Base-by-base conservation (phyloP, 2,329 filamentous ascomycete genomes). In the Ceratocystis destructans region DNA sequence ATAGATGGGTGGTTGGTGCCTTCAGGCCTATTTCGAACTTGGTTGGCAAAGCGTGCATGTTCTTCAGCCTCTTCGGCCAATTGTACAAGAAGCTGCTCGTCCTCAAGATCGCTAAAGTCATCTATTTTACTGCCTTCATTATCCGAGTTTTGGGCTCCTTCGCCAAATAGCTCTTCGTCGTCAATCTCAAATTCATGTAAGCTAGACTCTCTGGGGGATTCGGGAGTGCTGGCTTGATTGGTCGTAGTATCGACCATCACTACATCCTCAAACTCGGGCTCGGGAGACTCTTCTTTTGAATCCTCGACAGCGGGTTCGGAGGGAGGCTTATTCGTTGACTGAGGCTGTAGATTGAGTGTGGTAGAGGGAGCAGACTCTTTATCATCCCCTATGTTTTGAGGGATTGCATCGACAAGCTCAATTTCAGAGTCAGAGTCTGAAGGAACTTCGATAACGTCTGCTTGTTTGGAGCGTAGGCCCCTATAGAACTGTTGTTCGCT, bases 1-100 rank as follows among this genome's bases (percentile, higher is more conserved):
- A 96, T 97, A 59, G 92, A 86, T 57, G 87, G 83, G 41, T 84
- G 83, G 70, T 87, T 90, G 70, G 92, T 84, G 3, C 79, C 77
- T 20, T 84, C 81, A 0, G 87, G 81, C 70, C 88, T 88, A 72
- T 89, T 83, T 74, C 95, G 96, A 10, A 99, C 80, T 61, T 88
- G 86, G 70, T 89, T 92, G 1, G 92, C 90, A 73, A 99, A 99
- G 5, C 93, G 86, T 3, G 89, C 91, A 72, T 99, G 93, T 71
- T 96, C 94, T 76, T 96, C 90, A 1, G 89, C 90, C 79, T 99
- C 95, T 31, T 87, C 84, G 0, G 90, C 92, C 71, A 99, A 85
- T 70, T 93, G 90, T 5, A 83, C 84, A 66, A 97, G 82, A 5
- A 99, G 80, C 71, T 96, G 91, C 73, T 92, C 92, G 69, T 97